Evolutionary conservation across 2,329 filamentous ascomycete species (phyloP).

Genomic region (Colletotrichum gigasporum): DNA sequence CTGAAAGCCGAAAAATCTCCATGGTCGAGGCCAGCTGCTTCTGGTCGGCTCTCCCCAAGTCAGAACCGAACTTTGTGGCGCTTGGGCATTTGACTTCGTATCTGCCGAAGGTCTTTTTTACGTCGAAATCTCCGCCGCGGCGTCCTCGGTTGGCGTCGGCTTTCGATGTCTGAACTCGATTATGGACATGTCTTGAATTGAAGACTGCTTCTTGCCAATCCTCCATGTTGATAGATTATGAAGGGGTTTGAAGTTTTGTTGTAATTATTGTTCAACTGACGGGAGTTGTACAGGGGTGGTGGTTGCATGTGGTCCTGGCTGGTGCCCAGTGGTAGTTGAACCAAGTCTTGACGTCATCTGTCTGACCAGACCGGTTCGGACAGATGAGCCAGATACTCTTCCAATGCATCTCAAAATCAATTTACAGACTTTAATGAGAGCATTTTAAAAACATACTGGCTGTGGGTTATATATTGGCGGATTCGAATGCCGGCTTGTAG

Average conservation of each 20-base stretch:
- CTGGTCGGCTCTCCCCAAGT: too few relatives aligned
- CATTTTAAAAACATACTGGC: too few relatives aligned
- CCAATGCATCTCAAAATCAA: neutral
- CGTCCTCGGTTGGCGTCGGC: neutral
- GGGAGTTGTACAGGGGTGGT: neutral
- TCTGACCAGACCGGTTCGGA: neutral
- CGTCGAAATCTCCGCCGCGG: slow-evolving; percentile 16
- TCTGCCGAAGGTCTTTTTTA: slow-evolving; percentile 13
- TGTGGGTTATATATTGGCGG: too few relatives aligned
- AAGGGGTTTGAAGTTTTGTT: too few relatives aligned
- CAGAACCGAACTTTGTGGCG: neutral
- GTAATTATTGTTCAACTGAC: neutral
- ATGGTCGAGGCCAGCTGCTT: too few relatives aligned
- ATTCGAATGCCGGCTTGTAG: too few relatives aligned
- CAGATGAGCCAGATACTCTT: too few relatives aligned
- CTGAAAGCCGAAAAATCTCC: slow-evolving; percentile 18
- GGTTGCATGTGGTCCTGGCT: too few relatives aligned
- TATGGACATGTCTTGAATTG: slow-evolving; percentile 15
- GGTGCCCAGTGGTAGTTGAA: too few relatives aligned
- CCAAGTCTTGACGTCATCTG: slow-evolving; percentile 15
- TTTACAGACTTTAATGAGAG: neutral
- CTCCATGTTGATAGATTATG: slow-evolving; percentile 3
- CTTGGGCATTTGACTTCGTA: slow-evolving; percentile 20
- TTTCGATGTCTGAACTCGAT: slow-evolving; percentile 2
- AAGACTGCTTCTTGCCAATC: slow-evolving; percentile 29